A percentile compares a stretch with the other conserved stretches of the same genome.
phyloP scores from a whole-genome alignment of 148 eudicot genomes.

The Talinum fruticosum region DNA sequence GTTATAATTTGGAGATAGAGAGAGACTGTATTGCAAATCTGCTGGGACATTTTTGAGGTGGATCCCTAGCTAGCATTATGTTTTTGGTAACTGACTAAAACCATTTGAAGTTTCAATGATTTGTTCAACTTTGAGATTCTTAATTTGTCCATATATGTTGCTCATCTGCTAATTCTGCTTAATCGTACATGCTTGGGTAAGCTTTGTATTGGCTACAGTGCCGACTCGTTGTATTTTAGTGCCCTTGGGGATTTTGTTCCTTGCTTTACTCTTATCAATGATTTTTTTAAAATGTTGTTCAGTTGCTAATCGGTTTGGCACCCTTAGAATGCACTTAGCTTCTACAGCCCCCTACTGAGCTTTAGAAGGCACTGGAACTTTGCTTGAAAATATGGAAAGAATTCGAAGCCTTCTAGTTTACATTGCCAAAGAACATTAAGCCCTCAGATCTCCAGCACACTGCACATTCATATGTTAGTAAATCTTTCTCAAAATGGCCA shows the following conservation, averaged over 20 bases:
- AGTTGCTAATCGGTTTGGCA: not conserved
- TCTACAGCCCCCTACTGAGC: not conserved
- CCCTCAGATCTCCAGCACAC: conserved; percentile 16
- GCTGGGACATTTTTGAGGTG: conserved; percentile 13
- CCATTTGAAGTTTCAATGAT: conserved; percentile 9
- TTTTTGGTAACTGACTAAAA: conserved; percentile 4
- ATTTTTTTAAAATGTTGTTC: not conserved
- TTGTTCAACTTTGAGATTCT: conserved; percentile 2
- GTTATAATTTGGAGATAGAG: no score
- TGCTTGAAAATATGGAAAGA: not conserved
- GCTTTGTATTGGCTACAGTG: not conserved
- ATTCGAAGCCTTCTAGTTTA: not conserved
- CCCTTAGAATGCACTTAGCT: not conserved
- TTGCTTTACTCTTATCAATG: not conserved
- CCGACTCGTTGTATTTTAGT: not conserved
- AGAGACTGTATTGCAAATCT: conserved; percentile 23
- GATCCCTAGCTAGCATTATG: conserved; percentile 20
- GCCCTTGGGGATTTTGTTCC: not conserved
- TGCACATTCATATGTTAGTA: not conserved
- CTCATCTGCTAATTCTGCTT: not conserved
- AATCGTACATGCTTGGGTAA: not conserved
- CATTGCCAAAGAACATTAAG: not conserved
- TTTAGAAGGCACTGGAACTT: conserved; percentile 1
- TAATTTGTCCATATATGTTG: not conserved
- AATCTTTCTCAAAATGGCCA: not conserved